Evolutionary conservation across 2,329 filamentous ascomycete species (phyloP), one percentile per base, ranked within the genome.

Genomic region (Cladosporium sp.): DNA sequence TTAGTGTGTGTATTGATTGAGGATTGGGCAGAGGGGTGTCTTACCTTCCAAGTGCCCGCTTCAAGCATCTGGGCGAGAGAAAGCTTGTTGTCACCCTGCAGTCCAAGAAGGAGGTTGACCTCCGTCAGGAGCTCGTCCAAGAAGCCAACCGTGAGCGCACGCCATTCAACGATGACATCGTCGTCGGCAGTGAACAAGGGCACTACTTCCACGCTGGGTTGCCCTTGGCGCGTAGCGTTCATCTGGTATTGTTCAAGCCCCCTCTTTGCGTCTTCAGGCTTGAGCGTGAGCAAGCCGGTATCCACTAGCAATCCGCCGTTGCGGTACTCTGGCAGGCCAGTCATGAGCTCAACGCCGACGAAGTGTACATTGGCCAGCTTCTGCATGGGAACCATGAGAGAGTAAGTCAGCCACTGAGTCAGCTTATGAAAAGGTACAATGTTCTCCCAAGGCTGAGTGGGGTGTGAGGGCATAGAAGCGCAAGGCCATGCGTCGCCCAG

Each of bases 401-500:
- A 95, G 72, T 95, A 95, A 46, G 87, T 89, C 52, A 96, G 84
- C 91, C 91, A 96, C 70, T 95, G 90, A 0, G 90, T 95, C 34
- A 95, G 79, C 72, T 95, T 95, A 75, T 96, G 91, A 74, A 95
- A 95, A 0, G 90, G 90, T 9, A 92, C 81, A 62, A 95, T 92
- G 60, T 79, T 85, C 67, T 92, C 87, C 86, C 86, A 89, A 1
- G 83, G 78, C 59, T 83, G 76, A 6, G 80, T 80, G 59, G 84
- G 77, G 68, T 86, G 83, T 16, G 77, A 80, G n/a, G 90, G 89
- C 82, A 97, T 89, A 32, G 84, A 82, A 9, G 81, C 83, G 71
- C 91, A 95, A 0, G 86, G 87, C 93, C 93, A 98, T 19, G 93
- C 92, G 66, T 98, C 93, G 52, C 93, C 93, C 13, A 98, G 82